Base-by-base conservation (phyloP, 2,329 filamentous ascomycete species). In the Talaromyces sp. region DNA sequence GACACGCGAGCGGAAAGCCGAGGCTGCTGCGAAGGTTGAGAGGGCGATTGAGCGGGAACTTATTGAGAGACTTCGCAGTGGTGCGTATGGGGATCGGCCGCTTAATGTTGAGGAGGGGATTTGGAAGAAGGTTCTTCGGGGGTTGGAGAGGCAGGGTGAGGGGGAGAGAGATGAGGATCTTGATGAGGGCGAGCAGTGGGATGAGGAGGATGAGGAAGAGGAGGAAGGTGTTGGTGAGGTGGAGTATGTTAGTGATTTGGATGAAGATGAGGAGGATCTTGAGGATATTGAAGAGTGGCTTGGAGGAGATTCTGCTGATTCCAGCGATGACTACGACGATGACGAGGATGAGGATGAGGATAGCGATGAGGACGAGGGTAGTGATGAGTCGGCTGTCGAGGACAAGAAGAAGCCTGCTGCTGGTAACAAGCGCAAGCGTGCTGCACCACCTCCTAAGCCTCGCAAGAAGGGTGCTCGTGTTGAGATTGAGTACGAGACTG, bases 261-360 rank as follows among this genome's bases (percentile, higher is more conserved):
- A 93, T 56, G 92, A 86, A 67, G 85, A 86, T 70, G 81, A 92
- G 22, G 88, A 85, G 62, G 91, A 93, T 74, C 86, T 98, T 60
- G 92, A 97, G 78, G 94, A 98, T 76, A 97, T 98, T 63, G 91
- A 98, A 78, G 94, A 98, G 74, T 98, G 94, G 94, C 83, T 97
- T 59, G 93, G 89, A 71, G 92, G 88, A 67, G 90, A 85, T 65
- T 86, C 85, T 67, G 83, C 78, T 1, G 83, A 83, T 60, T 82
- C 81, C 43, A 80, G 77, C 64, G 79, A 78, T 36, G 75, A 78
- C 43, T 80, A 79, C 36, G 80, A 80, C 3, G 80, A 80, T n/a
- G 80, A 87, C 17, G 81, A 80, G 5, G 84, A 84, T 22, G 86
- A 88, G 13, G 84, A 84, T 6, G 85, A 86, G 38, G 81, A 86